Evolutionary conservation across 1,139 yeast species (phyloP).

Genomic region (Zhuliangozyma parablackwelliae): DNA sequence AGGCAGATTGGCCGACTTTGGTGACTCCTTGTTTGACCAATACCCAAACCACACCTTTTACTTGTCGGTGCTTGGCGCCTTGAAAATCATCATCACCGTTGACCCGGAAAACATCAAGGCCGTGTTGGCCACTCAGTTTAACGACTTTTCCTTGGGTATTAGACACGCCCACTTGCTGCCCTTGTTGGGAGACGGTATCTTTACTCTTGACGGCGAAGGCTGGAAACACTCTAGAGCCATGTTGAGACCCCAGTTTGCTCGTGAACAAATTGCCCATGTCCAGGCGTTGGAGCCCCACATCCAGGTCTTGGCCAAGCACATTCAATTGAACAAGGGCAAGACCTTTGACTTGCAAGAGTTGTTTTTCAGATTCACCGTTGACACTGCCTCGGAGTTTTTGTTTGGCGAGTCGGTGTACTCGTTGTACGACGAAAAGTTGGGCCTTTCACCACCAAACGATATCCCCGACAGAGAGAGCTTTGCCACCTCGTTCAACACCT

Average conservation of each 20-base stretch:
- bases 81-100: constrained; percentile 18
- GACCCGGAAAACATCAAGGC: constrained; percentile 42
- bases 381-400: constrained; percentile 57
- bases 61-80: constrained; percentile 17
- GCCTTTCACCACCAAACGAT: constrained; percentile 14
- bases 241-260: constrained; percentile 56
- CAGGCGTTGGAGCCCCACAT: constrained; percentile 44
- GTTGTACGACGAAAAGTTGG: constrained; percentile 26
- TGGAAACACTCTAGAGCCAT: constrained; percentile 58
- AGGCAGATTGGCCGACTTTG: constrained; percentile 26
- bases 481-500: constrained; percentile 38
- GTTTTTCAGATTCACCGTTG: constrained; percentile 50
- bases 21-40: constrained; percentile 11
- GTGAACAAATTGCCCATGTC: constrained; percentile 52
- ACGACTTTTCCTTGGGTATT: constrained; percentile 48
- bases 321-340: constrained; percentile 23
- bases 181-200: constrained; percentile 54
- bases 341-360: constrained; percentile 45
- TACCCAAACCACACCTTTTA: constrained; percentile 13
- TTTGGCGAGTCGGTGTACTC: constrained; percentile 52
- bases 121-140: constrained; percentile 40
- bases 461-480: constrained; percentile 11
- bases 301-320: constrained; percentile 31
- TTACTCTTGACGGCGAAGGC: constrained; percentile 50
- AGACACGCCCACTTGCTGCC: constrained; percentile 42